Evolutionary conservation across 768 basidiomycete genomes (phyloP), one percentile per base, ranked within the genome.

Genomic region (Leccinum variicolor): DNA sequence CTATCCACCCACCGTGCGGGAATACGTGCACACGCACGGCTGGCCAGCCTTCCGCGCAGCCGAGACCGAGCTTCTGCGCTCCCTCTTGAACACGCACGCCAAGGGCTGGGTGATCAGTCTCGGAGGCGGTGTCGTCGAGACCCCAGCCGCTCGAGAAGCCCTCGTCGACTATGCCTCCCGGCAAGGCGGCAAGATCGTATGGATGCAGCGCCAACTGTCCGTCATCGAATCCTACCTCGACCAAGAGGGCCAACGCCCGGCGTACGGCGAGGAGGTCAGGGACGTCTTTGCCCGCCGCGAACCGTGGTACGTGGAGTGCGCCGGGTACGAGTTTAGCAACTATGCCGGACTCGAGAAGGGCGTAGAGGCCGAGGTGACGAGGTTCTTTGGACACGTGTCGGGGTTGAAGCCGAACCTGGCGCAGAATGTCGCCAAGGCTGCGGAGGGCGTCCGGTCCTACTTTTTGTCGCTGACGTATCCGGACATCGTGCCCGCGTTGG

Each of bases 91-190:
- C 17, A 75, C 78, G 13, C 77, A 83, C 52, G 75, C 79, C 43
- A 74, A 80, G 5, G 76, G 78, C 0, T 85, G 93, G 71, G 80
- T 98, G 54, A 83, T 98, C 70, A 93, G 90, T 62, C 84, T 97
- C 19, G 96, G 97, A 3, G 97, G 97, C 4, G 96, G 96, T 1
- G 86, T 98, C 56, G 92, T 98, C 29, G 96, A 99, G 74, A 90
- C 86, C 0, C 80, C 86, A 1, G 81, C 77, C 43, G 89, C 92
- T 13, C 79, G 95, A 29, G 77, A 89, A 17, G 66, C 91, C 4
- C 77, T 99, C 58, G 81, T 85, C 70, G 73, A 78, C 17, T 94
- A 91, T 69, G 79, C 78, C 29, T 74, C 73, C 31, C 77, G 69
- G 6, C 59, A 64, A 19, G 76, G 76, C 26, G 90, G 91, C 4